Conservation (phyloP, 805 yeast genomes). For the Pichia kluyveri region DNA sequence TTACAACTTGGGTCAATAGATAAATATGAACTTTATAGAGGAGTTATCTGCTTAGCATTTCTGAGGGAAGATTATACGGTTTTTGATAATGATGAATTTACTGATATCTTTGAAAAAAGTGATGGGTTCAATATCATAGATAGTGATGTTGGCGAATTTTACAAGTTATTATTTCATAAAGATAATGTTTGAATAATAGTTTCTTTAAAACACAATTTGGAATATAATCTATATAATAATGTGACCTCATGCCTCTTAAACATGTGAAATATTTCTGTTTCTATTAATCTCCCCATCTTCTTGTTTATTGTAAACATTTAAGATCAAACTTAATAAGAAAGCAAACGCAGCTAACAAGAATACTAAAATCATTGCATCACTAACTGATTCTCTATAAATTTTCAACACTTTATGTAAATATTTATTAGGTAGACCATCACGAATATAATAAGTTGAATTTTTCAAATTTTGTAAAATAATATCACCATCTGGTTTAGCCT, state of each 20-base stretch:
- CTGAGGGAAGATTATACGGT: conserved; percentile 16
- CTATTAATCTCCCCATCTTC: neutral
- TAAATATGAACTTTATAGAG: conserved; percentile 10
- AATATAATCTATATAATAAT: too few species aligned
- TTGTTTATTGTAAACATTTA: conserved; percentile 14
- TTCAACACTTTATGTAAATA: conserved; percentile 22
- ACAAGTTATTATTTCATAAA: neutral
- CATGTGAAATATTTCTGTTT: neutral
- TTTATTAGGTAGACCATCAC: conserved; percentile 21
- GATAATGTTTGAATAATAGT: neutral
- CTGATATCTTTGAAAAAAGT: neutral
- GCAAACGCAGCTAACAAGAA: conserved; percentile 20
- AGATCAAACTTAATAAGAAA: conserved; percentile 15
- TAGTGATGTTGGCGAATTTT: conserved; percentile 6
- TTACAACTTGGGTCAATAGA: neutral
- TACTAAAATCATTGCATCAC: conserved; percentile 19
- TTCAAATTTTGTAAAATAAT: conserved; percentile 15
- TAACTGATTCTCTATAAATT: conserved; percentile 20
- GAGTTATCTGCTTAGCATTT: conserved; percentile 19
- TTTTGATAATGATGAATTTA: neutral
- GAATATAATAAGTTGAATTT: conserved; percentile 19
- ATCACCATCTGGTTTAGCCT: conserved; percentile 18
- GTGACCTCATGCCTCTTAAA: too few species aligned
- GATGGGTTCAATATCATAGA: neutral
- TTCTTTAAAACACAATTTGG: too few species aligned